Conservation (phyloP, 179 eudicot genomes). For the Camellia oleifera region DNA sequence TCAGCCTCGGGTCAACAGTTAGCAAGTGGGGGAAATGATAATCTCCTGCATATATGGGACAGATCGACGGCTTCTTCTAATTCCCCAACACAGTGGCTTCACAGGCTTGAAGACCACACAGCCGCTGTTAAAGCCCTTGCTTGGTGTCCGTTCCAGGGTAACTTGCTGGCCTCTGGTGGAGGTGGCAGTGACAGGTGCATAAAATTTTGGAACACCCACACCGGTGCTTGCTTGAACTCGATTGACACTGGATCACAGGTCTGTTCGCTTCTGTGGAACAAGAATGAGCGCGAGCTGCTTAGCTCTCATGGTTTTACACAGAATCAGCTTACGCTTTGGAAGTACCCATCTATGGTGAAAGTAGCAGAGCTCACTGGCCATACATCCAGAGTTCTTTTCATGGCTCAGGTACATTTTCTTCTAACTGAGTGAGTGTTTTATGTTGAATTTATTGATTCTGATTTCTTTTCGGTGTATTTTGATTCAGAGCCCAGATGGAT, state of each 20-base stretch:
- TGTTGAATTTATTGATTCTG: not conserved
- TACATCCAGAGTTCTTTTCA: slow-evolving; percentile 77
- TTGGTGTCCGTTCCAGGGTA: slow-evolving; percentile 84
- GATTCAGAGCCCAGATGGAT: slow-evolving; percentile 9
- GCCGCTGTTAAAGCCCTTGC: slow-evolving; percentile 94
- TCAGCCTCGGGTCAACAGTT: slow-evolving; percentile 86
- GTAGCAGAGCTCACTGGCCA: slow-evolving; percentile 77
- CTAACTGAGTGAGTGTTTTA: not conserved
- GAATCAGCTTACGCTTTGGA: slow-evolving; percentile 88
- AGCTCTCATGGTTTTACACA: slow-evolving; percentile 89
- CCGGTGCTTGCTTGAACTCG: slow-evolving; percentile 72
- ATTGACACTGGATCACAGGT: slow-evolving; percentile 82
- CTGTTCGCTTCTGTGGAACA: slow-evolving; percentile 78
- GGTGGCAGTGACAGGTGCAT: slow-evolving; percentile 76
- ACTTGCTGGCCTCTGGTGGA: slow-evolving; percentile 76
- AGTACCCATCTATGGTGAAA: slow-evolving; percentile 92
- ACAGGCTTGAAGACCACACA: slow-evolving; percentile 84
- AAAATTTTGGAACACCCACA: slow-evolving; percentile 86
- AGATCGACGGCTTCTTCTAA: slow-evolving; percentile 63
- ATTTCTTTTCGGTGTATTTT: not conserved
- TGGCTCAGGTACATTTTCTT: slow-evolving; percentile 24
- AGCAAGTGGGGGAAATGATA: slow-evolving; percentile 87
- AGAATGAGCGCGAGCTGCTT: slow-evolving; percentile 72
- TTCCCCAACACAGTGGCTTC: slow-evolving; percentile 71
- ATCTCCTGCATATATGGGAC: slow-evolving; percentile 86